phyloP scores from a whole-genome alignment of 2,329 filamentous ascomycete genomes.

The Arachnopeziza araneosa region DNA sequence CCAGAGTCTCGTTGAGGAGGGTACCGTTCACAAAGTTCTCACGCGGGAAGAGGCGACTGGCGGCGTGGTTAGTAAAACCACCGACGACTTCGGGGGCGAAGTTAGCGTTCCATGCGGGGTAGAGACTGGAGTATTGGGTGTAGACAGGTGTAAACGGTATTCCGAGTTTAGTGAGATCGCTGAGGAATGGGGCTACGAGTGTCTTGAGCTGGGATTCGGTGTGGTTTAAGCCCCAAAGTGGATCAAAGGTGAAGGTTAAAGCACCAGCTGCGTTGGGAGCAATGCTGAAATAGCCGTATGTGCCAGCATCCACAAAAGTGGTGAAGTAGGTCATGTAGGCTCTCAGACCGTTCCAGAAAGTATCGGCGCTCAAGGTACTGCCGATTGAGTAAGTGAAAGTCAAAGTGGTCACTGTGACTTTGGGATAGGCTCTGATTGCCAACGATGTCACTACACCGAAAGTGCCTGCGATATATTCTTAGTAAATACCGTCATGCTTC shows the following conservation, averaged over 20 bases:
- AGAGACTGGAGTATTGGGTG: conserved; percentile 25
- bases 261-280: conserved; percentile 27
- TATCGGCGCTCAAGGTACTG: conserved; percentile 38
- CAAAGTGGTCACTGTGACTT: conserved; percentile 31
- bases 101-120: conserved; percentile 33
- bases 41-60: conserved; percentile 37
- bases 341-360: conserved; percentile 47
- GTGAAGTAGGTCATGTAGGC: conserved; percentile 42
- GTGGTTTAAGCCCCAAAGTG: conserved; percentile 28
- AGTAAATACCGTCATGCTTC: neutral
- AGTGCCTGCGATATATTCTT: conserved; percentile 33
- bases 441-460: conserved; percentile 57
- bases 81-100: conserved; percentile 36
- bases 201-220: conserved; percentile 21
- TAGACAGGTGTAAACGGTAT: conserved; percentile 20
- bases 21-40: conserved; percentile 31
- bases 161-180: conserved; percentile 29
- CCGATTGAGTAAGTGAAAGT: conserved; percentile 43
- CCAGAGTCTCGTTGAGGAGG: conserved; percentile 23
- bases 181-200: conserved; percentile 32
- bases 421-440: conserved; percentile 46
- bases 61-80: conserved; percentile 28
- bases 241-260: conserved; percentile 29
- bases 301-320: conserved; percentile 34
- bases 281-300: conserved; percentile 29